Percentiles rank a stretch among this genome's conserved stretches.
These are phyloP conservation scores for Aspergillus ochraceus DNA, from an alignment of 2,329 filamentous ascomycete genomes.

Conservation along the genomic window DNA sequence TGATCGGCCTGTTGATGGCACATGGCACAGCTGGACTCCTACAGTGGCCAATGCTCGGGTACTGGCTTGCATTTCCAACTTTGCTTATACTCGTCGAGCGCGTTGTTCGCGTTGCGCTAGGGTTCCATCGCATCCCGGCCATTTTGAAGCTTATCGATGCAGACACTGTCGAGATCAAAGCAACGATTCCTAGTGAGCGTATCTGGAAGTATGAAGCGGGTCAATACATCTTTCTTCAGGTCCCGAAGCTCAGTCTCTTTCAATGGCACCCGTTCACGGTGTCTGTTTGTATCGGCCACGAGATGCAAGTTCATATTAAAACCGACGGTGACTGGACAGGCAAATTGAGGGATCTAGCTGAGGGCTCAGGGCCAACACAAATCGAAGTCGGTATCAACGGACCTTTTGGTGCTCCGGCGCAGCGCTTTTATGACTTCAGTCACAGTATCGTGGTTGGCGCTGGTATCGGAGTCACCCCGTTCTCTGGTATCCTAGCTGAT, in stretches of 20 bases:
- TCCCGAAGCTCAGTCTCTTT: constrained; percentile 1
- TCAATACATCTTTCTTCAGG: constrained; percentile 6
- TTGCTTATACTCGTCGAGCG: background rate
- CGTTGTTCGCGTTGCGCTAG: background rate
- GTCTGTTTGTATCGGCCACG: constrained; percentile 4
- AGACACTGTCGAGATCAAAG: constrained; percentile 5
- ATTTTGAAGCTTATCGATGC: background rate
- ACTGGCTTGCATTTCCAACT: constrained; percentile 6
- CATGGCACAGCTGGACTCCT: constrained; percentile 1
- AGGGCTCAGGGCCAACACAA: background rate
- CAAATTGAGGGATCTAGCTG: background rate
- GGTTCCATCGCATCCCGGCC: background rate
- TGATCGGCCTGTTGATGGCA: background rate
- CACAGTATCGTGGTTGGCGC: background rate
- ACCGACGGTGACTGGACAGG: constrained; percentile 6
- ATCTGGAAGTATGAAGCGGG: constrained; percentile 6
- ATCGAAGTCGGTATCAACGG: constrained; percentile 6
- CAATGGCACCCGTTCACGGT: constrained; percentile 8
- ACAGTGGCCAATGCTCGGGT: constrained; percentile 6
- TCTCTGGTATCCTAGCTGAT: constrained; percentile 1
- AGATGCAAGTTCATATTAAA: constrained; percentile 5
- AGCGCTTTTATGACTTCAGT: constrained; percentile 4
- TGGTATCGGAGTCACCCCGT: constrained; percentile 1
- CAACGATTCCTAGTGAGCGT: constrained; percentile 2
- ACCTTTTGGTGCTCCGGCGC: constrained; percentile 2